Evolutionary conservation across 1,139 yeast species (phyloP).

Genomic region (Geotrichum australiense): DNA sequence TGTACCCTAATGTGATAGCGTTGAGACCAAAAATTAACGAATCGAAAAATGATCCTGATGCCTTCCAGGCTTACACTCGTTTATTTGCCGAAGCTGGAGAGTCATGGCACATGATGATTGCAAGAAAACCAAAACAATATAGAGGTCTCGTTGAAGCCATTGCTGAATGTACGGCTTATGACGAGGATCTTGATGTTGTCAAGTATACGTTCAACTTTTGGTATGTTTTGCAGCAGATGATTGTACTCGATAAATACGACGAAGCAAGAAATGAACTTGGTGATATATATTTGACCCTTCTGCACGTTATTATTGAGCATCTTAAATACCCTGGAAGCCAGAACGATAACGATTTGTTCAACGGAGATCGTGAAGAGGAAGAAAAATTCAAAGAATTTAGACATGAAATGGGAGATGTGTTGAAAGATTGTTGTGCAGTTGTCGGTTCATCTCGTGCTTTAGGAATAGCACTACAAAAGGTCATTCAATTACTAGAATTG

Average conservation of each 20-base stretch:
- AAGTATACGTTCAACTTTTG: constrained; percentile 90
- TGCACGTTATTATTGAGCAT: constrained; percentile 62
- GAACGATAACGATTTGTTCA: constrained; percentile 41
- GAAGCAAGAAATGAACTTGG: constrained; percentile 51
- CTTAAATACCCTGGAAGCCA: constrained; percentile 61
- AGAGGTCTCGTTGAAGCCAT: constrained; percentile 70
- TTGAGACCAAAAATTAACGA: constrained; percentile 47
- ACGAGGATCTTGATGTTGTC: constrained; percentile 80
- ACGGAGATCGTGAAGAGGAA: constrained; percentile 69
- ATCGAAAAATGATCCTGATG: constrained; percentile 57
- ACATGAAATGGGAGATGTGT: constrained; percentile 93
- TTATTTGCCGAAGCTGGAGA: constrained; percentile 91
- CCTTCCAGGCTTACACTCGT: constrained; percentile 65
- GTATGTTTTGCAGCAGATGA: constrained; percentile 73
- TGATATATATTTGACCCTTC: constrained; percentile 58
- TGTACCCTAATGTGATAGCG: constrained; percentile 60
- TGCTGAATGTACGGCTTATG: constrained; percentile 53
- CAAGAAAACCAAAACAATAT: constrained; percentile 65
- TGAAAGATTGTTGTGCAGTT: constrained; percentile 90
- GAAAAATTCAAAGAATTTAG: constrained; percentile 91
- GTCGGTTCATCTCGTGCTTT: constrained; percentile 72
- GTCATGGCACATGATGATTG: constrained; percentile 86
- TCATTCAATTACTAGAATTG: constrained; percentile 39
- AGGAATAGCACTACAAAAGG: constrained; percentile 50
- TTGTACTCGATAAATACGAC: constrained; percentile 55